These are phyloP conservation scores for Setomelanomma holmii DNA, from an alignment of 2,329 filamentous ascomycete genomes.

Conservation along the genomic window DNA sequence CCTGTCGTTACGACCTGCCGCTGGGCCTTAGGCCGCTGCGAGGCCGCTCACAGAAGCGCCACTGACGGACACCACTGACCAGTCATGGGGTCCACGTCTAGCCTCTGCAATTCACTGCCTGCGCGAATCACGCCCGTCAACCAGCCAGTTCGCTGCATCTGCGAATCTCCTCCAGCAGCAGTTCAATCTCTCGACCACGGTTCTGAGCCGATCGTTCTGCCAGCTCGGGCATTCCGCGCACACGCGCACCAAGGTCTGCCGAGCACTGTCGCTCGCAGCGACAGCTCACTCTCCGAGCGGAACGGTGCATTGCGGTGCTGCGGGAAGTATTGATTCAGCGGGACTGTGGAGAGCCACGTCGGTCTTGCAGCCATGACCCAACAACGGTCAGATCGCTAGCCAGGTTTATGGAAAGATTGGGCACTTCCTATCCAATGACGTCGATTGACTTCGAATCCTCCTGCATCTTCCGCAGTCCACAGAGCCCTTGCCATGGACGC, in stretches of 20 bases:
- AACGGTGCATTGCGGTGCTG: slow-evolving; percentile 21
- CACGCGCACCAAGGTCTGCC: neutral
- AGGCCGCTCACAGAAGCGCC: slow-evolving; percentile 2
- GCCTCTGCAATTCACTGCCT: slow-evolving; percentile 22
- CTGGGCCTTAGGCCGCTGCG: neutral
- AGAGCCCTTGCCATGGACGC: slow-evolving; percentile 4
- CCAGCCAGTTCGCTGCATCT: slow-evolving; percentile 7
- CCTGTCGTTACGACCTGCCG: neutral
- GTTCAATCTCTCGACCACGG: slow-evolving; percentile 29
- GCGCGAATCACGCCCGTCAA: slow-evolving; percentile 15
- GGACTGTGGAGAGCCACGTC: slow-evolving; percentile 40
- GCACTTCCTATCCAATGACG: slow-evolving; percentile 18
- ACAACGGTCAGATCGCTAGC: slow-evolving; percentile 18
- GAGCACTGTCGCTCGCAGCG: slow-evolving; percentile 11
- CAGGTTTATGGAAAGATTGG: neutral
- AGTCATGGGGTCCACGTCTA: slow-evolving; percentile 9
- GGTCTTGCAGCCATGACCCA: slow-evolving; percentile 28
- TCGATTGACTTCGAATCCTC: slow-evolving; percentile 7
- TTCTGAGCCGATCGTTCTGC: slow-evolving; percentile 13
- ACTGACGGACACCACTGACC: slow-evolving; percentile 10
- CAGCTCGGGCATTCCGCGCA: neutral
- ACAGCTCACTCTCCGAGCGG: slow-evolving; percentile 21
- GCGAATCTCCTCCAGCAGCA: slow-evolving; percentile 7
- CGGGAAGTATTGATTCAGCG: slow-evolving; percentile 26
- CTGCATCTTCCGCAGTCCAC: slow-evolving; percentile 18